These are phyloP conservation scores for Auricularia sp. DNA, from an alignment of 768 basidiomycete species.

Conservation along the genomic window DNA sequence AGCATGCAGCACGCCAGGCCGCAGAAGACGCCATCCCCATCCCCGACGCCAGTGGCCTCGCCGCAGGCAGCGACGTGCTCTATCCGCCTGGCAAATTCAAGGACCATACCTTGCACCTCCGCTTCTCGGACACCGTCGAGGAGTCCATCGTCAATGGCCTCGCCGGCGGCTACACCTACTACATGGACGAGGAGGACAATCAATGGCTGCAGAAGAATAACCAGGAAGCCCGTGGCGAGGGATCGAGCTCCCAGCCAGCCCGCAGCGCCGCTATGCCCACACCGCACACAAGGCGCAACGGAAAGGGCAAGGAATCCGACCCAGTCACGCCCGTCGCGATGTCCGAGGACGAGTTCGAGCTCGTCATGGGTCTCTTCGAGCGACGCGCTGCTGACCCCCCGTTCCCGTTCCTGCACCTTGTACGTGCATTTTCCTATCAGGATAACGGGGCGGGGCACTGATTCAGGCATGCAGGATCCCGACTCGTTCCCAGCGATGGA, in stretches of 20 bases:
- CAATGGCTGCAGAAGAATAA: conserved; percentile 93
- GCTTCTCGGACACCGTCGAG: conserved; percentile 79
- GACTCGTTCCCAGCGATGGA: not conserved
- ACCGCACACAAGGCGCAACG: conserved; percentile 60
- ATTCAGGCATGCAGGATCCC: not conserved
- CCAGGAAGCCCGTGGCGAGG: conserved; percentile 74
- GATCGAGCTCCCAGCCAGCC: conserved; percentile 69
- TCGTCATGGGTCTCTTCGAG: conserved; percentile 92
- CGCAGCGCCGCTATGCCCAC: conserved; percentile 49
- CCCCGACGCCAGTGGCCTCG: conserved; percentile 76
- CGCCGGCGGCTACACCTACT: conserved; percentile 72
- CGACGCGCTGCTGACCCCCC: conserved; percentile 74
- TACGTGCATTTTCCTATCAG: conserved; percentile 29
- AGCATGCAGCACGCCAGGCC: conserved; percentile 21
- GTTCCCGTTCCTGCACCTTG: conserved; percentile 82
- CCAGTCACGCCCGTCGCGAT: conserved; percentile 35
- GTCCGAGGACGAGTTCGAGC: conserved; percentile 86
- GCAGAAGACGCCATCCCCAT: conserved; percentile 77
- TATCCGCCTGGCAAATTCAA: conserved; percentile 63
- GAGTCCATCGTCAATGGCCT: conserved; percentile 54
- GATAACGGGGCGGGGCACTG: not conserved
- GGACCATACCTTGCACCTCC: conserved; percentile 69
- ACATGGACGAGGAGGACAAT: conserved; percentile 92
- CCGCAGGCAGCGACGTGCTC: conserved; percentile 65
- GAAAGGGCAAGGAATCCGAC: conserved; percentile 66